Percentiles rank a stretch among this genome's conserved stretches.
phyloP scores from a whole-genome alignment of 169 alveolate species.

The Eimeria brunetti region DNA sequence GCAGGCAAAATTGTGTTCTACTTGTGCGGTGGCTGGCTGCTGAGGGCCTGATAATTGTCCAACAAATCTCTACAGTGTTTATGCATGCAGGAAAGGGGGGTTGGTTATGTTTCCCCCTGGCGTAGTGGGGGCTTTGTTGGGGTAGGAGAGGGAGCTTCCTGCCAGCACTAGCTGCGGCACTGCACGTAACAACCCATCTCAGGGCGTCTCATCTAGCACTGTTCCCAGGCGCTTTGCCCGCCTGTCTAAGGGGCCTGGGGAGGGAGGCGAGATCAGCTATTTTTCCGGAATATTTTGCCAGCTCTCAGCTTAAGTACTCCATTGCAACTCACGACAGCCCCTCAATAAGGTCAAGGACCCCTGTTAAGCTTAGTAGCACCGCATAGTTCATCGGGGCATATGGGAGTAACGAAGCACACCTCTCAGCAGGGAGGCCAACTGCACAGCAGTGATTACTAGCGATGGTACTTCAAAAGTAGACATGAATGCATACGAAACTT shows the following conservation, averaged over 20 bases:
- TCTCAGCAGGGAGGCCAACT: too few relatives aligned
- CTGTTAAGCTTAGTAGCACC: background rate
- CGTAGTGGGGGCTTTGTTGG: too few relatives aligned
- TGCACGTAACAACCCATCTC: too few relatives aligned
- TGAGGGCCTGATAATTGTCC: background rate
- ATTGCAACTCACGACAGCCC: background rate
- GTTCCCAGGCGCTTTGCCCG: background rate
- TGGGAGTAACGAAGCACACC: too few relatives aligned
- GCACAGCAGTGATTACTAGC: too few relatives aligned
- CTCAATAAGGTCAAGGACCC: background rate
- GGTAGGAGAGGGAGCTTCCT: too few relatives aligned
- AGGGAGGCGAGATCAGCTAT: background rate
- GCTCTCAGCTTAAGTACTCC: background rate
- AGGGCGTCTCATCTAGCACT: background rate
- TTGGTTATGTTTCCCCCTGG: background rate
- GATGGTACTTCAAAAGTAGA: too few relatives aligned
- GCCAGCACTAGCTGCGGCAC: background rate
- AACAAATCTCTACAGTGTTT: background rate
- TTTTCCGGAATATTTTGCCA: background rate
- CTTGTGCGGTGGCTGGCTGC: background rate
- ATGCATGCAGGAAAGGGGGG: background rate
- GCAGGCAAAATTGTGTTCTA: background rate
- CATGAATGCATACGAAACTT: too few relatives aligned
- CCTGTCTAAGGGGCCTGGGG: background rate
- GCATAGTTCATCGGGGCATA: too few relatives aligned